Percentiles rank a stretch among this genome's conserved stretches.
Conservation (phyloP, 129 eudicot genomes). For the Flaveria robusta region DNA sequence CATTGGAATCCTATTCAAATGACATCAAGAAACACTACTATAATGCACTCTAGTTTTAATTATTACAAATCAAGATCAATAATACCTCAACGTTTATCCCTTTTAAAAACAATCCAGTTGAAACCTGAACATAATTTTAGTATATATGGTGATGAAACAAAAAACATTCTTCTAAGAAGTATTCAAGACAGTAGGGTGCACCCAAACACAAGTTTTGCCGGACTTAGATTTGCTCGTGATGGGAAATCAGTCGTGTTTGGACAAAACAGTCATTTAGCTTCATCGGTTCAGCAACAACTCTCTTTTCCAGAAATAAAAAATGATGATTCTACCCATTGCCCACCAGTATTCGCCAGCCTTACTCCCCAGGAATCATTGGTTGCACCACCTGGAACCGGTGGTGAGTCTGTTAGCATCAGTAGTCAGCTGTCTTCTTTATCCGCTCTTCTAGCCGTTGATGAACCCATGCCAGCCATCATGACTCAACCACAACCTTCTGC, state of each 20-base stretch:
- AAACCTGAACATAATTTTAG: conserved; percentile 37
- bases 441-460: conserved; percentile 30
- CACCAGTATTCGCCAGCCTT: background rate
- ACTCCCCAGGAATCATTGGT: conserved; percentile 6
- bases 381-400: background rate
- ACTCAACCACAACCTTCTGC: conserved; percentile 24
- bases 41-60: conserved; percentile 15
- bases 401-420: conserved; percentile 13
- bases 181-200: conserved; percentile 10
- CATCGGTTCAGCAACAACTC: conserved; percentile 22
- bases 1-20: conserved; percentile 30
- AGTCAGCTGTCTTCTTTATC: conserved; percentile 29
- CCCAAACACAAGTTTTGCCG: conserved; percentile 34
- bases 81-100: conserved; percentile 24
- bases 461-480: conserved; percentile 28
- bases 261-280: conserved; percentile 11
- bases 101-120: conserved; percentile 22
- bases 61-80: conserved; percentile 24
- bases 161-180: conserved; percentile 37
- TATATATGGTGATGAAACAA: conserved; percentile 42
- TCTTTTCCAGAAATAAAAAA: conserved; percentile 21
- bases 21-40: conserved; percentile 26
- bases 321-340: conserved; percentile 21
- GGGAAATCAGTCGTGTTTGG: conserved; percentile 57
- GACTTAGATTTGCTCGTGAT: conserved; percentile 44